These are phyloP conservation scores for Leishmania lainsoni DNA, from an alignment of 208 protist species.

Conservation along the genomic window DNA sequence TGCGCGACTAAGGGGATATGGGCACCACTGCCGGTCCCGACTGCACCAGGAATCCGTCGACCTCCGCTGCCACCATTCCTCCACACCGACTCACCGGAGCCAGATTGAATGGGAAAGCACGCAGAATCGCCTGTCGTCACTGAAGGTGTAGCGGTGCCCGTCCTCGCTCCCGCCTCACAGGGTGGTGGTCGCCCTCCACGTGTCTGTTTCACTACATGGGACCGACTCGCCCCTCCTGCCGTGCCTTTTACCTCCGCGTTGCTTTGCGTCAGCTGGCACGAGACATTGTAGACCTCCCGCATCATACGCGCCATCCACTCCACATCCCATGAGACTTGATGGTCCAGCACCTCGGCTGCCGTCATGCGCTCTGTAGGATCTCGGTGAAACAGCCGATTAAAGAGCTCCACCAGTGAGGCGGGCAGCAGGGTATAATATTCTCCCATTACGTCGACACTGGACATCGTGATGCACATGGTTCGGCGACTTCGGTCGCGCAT, in stretches of 20 bases:
- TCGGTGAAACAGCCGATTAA: slow-evolving; percentile 69
- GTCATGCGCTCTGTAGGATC: slow-evolving; percentile 77
- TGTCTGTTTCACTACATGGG: background rate
- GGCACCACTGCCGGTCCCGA: background rate
- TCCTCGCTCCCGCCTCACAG: background rate
- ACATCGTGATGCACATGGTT: slow-evolving; percentile 51
- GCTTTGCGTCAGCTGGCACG: slow-evolving; percentile 20
- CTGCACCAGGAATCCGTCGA: background rate
- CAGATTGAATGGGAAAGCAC: background rate
- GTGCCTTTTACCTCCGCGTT: slow-evolving; percentile 14
- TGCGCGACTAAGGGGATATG: slow-evolving; percentile 21
- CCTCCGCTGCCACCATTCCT: background rate
- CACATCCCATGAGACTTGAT: slow-evolving; percentile 75
- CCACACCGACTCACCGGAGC: background rate
- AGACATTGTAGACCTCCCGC: slow-evolving; percentile 46
- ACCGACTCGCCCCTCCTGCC: slow-evolving; percentile 1
- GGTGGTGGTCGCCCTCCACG: background rate
- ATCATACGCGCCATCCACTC: slow-evolving; percentile 79
- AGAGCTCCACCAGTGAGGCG: slow-evolving; percentile 65
- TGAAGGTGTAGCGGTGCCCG: background rate
- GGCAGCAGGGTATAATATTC: slow-evolving; percentile 52
- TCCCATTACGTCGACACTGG: slow-evolving; percentile 38
- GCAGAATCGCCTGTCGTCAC: background rate
- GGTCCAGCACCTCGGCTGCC: slow-evolving; percentile 67
- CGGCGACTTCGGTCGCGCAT: slow-evolving; percentile 23